Evolutionary conservation across 345 rosid genomes (phyloP).

Genomic region (Bruguiera gymnorhiza): DNA sequence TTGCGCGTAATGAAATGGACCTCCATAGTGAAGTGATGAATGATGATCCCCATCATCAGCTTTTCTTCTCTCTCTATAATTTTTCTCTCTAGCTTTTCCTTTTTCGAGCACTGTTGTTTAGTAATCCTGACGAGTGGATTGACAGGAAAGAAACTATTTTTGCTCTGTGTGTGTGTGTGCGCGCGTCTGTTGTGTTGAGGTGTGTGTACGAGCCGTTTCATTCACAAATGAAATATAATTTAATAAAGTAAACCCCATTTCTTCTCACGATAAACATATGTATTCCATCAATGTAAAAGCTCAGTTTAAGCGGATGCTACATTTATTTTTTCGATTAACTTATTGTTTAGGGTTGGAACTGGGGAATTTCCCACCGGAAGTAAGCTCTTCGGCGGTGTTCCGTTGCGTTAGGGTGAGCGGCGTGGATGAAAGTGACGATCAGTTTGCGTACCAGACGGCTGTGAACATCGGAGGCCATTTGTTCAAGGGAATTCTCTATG

Average conservation of each 20-base stretch:
- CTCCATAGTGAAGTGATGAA: slow-evolving; percentile 27
- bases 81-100: slow-evolving; percentile 2
- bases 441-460: slow-evolving; percentile 79
- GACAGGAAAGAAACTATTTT: slow-evolving; percentile 51
- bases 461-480: slow-evolving; percentile 87
- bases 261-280: background rate
- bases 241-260: background rate
- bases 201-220: slow-evolving; percentile 17
- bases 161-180: slow-evolving; percentile 1
- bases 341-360: slow-evolving; percentile 59
- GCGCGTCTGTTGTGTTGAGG: slow-evolving; percentile 13
- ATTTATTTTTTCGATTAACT: background rate
- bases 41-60: slow-evolving; percentile 6
- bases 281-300: too few relatives aligned
- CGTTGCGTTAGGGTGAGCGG: slow-evolving; percentile 74
- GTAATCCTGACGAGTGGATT: slow-evolving; percentile 40
- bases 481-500: slow-evolving; percentile 87
- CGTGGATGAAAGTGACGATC: slow-evolving; percentile 66
- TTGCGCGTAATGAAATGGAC: slow-evolving; percentile 44
- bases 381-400: slow-evolving; percentile 64
- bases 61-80: slow-evolving; percentile 16
- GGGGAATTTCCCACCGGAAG: slow-evolving; percentile 68
- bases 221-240: slow-evolving; percentile 14
- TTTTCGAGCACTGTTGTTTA: slow-evolving; percentile 40
- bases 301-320: background rate